phyloP scores from a whole-genome alignment of 352 stramenopile species.

The Bremia lactucae region DNA sequence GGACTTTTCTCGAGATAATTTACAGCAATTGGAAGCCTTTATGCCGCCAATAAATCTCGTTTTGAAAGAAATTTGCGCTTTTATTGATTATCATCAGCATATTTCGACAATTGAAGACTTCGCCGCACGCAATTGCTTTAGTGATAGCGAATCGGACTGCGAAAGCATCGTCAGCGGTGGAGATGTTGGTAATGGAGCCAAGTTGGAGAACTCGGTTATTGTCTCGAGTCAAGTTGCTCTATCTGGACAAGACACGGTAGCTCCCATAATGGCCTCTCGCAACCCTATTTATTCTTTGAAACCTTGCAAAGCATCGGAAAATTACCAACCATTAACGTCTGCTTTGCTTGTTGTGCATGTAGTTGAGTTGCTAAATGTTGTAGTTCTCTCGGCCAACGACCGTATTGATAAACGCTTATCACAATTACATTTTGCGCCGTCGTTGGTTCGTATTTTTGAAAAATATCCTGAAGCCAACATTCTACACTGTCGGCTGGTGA shows the following conservation, averaged over 20 bases:
- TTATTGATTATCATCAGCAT: slow-evolving; percentile 73
- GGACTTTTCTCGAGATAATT: slow-evolving; percentile 32
- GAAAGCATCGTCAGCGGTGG: slow-evolving; percentile 19
- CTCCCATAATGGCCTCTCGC: slow-evolving; percentile 9
- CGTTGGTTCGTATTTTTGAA: slow-evolving; percentile 59
- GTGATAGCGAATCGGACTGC: slow-evolving; percentile 58
- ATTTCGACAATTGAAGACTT: slow-evolving; percentile 65
- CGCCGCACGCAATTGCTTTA: slow-evolving; percentile 62
- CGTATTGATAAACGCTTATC: slow-evolving; percentile 41
- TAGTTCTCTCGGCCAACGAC: slow-evolving; percentile 57
- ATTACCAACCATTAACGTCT: slow-evolving; percentile 49
- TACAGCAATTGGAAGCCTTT: slow-evolving; percentile 35
- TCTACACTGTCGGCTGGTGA: slow-evolving; percentile 57
- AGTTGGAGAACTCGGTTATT: slow-evolving; percentile 12
- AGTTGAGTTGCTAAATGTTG: slow-evolving; percentile 46
- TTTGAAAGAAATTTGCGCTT: slow-evolving; percentile 44
- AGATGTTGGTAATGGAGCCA: slow-evolving; percentile 4
- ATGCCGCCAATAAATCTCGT: slow-evolving; percentile 38
- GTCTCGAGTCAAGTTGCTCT: slow-evolving; percentile 4
- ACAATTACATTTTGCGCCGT: slow-evolving; percentile 43
- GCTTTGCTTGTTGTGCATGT: slow-evolving; percentile 57
- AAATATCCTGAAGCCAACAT: slow-evolving; percentile 65
- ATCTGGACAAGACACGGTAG: slow-evolving; percentile 12
- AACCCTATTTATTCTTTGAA: slow-evolving; percentile 29
- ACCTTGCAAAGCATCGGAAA: slow-evolving; percentile 43